Base-by-base conservation (phyloP, 2,329 filamentous ascomycete species). In the Aspergillus fijiensis region DNA sequence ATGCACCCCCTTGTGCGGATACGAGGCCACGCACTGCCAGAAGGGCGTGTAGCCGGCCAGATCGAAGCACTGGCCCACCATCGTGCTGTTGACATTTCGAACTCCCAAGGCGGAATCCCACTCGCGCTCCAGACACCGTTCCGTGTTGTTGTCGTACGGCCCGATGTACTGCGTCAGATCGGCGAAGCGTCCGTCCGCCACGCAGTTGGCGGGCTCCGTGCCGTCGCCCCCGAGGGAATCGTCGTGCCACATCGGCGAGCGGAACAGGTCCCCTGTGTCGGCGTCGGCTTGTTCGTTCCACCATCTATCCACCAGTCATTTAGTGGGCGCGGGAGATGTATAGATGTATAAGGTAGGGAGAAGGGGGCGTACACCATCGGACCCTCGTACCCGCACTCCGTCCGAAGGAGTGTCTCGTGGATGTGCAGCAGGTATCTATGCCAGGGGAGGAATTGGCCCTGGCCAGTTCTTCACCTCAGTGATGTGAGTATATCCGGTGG, bases 401-500 rank as follows among this genome's bases (percentile, higher is more conserved):
- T 29, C 27, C 35, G 31, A 10, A 51, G 50, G 9, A 51, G 35
- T 12, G 50, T 51, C 12, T 51, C 50, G 12, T 39, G 35, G 7
- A 39, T 11, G 35, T 51, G 50, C n/a, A 51, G n/a, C 16, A 51
- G 23, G 9, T 51, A 51, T 5, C 50, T 27, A 33, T 51, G 50
- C 50, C 50, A 51, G 9, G 50, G 50, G 29, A 51, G 19, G n/a
- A 51, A 51, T 51, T 51, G 50, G 19, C 50, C 50, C 50, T 51
- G 12, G 4, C 11, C 9, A 14, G 1, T 23, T 23, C 3, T 23
- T 23, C 23, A 5, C 1, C 4, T 23, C 4, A 23, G 23, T 4
- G 4, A 4, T 5, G 23, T 23, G 23, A 23, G 23, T 23, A 23
- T 5, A 1, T 4, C 7, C 1, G 27, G 27, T 10, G 23, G 0